Conservation (phyloP, 352 stramenopile species). For the Thalassiosira livingstoniorum region DNA sequence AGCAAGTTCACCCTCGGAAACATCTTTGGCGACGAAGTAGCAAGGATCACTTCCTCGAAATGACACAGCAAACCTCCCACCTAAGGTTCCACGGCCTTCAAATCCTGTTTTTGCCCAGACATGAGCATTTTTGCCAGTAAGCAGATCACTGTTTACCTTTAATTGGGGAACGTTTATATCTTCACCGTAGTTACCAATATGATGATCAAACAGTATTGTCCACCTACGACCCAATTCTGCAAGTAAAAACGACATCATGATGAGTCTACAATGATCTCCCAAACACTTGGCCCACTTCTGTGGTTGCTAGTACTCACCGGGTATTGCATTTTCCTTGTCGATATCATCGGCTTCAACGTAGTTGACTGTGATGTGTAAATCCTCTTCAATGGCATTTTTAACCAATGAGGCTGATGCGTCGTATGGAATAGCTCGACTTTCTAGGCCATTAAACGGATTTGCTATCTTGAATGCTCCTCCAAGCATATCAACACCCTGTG, state of each 20-base stretch:
- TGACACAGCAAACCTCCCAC: constrained; percentile 70
- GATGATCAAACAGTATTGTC: constrained; percentile 72
- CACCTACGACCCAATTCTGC: constrained; percentile 71
- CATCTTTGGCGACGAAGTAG: constrained; percentile 62
- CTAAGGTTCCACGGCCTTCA: constrained; percentile 63
- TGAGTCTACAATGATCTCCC: too few relatives aligned
- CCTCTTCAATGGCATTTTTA: constrained; percentile 70
- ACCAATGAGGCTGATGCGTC: constrained; percentile 52
- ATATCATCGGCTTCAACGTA: constrained; percentile 64
- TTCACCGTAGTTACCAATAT: constrained; percentile 50
- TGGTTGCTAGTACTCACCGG: too few relatives aligned
- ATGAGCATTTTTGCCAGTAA: constrained; percentile 55
- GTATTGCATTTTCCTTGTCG: constrained; percentile 42
- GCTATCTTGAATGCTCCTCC: constrained; percentile 48
- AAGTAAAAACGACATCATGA: too few relatives aligned
- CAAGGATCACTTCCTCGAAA: constrained; percentile 58
- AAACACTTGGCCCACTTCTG: too few relatives aligned
- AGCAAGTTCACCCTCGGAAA: constrained; percentile 54
- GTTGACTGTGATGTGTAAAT: constrained; percentile 60
- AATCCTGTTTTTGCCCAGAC: constrained; percentile 64
- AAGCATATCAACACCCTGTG: constrained; percentile 59
- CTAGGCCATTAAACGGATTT: constrained; percentile 58
- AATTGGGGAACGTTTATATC: constrained; percentile 66
- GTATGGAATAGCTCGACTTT: constrained; percentile 57
- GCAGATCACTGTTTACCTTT: constrained; percentile 35